Conservation (phyloP, 441 rosid genomes). For the Eutrema salsugineum region DNA sequence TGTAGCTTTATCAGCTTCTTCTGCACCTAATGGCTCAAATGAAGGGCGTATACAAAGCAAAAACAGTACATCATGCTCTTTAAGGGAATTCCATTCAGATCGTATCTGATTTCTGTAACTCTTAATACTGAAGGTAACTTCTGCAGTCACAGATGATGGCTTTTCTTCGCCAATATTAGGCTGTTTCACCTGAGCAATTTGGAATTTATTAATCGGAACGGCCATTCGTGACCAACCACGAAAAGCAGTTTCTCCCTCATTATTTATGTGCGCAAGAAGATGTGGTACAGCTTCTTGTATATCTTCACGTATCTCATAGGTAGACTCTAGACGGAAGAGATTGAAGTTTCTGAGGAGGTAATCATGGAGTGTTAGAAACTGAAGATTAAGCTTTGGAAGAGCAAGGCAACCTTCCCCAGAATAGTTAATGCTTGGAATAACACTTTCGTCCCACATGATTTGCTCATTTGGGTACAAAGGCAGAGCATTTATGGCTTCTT, state of each 20-base stretch:
- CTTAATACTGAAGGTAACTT: slow-evolving; percentile 81
- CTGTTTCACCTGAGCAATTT: slow-evolving; percentile 81
- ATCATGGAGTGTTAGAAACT: slow-evolving; percentile 95
- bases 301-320: slow-evolving; percentile 99
- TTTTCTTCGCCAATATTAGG: slow-evolving; percentile 99
- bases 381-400: slow-evolving; percentile 96
- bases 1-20: slow-evolving; percentile 88
- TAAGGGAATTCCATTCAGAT: slow-evolving; percentile 96
- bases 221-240: slow-evolving; percentile 99
- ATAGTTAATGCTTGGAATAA: slow-evolving; percentile 97
- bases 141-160: slow-evolving; percentile 91
- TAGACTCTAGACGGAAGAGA: slow-evolving; percentile 97
- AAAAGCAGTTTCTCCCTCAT: slow-evolving; percentile 89
- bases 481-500: slow-evolving; percentile 97
- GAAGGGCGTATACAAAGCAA: slow-evolving; percentile 89
- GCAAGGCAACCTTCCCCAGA: slow-evolving; percentile 99
- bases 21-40: slow-evolving; percentile 92
- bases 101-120: slow-evolving; percentile 87
- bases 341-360: slow-evolving; percentile 95
- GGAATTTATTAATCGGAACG: slow-evolving; percentile 80
- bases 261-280: slow-evolving; percentile 83
- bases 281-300: slow-evolving; percentile 99
- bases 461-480: slow-evolving; percentile 99
- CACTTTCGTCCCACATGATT: slow-evolving; percentile 99
- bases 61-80: slow-evolving; percentile 98